Percentiles rank a stretch among this genome's conserved stretches.
Conservation (phyloP, 805 yeast species). For the Soucietia sequanensis region DNA sequence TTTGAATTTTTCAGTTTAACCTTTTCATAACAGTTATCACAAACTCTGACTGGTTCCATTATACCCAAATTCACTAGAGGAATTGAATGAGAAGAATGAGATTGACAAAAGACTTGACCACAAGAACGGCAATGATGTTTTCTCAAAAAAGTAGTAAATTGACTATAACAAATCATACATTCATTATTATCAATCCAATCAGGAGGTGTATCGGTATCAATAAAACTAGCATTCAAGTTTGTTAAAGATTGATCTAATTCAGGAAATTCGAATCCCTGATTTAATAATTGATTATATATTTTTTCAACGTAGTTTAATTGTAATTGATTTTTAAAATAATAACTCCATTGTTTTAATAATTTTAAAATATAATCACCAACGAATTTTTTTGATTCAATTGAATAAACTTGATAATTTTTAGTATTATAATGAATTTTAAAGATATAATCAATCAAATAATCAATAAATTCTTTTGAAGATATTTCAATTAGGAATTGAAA, state of each 20-base stretch:
- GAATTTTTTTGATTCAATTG: constrained; percentile 21
- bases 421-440: constrained; percentile 39
- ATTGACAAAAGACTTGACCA: constrained; percentile 90
- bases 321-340: constrained; percentile 65
- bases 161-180: constrained; percentile 87
- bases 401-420: constrained; percentile 21
- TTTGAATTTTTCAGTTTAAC: constrained; percentile 37
- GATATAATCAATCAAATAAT: constrained; percentile 57
- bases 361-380: constrained; percentile 63
- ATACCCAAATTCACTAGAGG: constrained; percentile 85
- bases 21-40: constrained; percentile 82
- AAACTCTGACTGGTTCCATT: constrained; percentile 85
- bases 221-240: constrained; percentile 46
- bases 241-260: constrained; percentile 28
- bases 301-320: constrained; percentile 65
- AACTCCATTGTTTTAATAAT: constrained; percentile 74
- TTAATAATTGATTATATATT: constrained; percentile 56
- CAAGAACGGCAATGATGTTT: constrained; percentile 97
- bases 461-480: constrained; percentile 83
- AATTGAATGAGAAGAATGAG: constrained; percentile 71
- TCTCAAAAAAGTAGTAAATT: constrained; percentile 79
- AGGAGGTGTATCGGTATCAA: constrained; percentile 92
- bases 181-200: constrained; percentile 96
- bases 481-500: constrained; percentile 76
- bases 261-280: constrained; percentile 71